phyloP scores from a whole-genome alignment of 2,329 filamentous ascomycete genomes.

The Aureobasidium sp. region DNA sequence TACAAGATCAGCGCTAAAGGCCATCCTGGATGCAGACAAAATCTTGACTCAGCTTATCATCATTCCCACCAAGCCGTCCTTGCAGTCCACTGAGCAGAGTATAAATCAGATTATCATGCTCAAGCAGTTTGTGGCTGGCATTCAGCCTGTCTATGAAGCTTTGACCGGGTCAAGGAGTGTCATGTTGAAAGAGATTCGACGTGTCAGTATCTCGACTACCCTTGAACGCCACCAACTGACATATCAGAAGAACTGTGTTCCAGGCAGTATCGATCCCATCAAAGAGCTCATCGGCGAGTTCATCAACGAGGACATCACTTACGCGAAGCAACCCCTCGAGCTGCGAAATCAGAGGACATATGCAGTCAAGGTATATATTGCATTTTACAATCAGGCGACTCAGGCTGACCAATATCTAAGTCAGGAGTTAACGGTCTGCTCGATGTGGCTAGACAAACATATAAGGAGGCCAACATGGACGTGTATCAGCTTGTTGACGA shows the following conservation, averaged over 20 bases:
- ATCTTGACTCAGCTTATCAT: conserved; percentile 76
- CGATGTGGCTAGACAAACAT: conserved; percentile 80
- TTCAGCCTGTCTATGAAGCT: conserved; percentile 60
- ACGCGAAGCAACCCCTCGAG: conserved; percentile 71
- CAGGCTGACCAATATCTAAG: conserved; percentile 29
- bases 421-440: conserved; percentile 76
- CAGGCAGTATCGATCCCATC: conserved; percentile 53
- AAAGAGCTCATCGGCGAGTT: conserved; percentile 56
- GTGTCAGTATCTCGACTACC: conserved; percentile 23
- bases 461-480: conserved; percentile 79
- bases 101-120: conserved; percentile 82
- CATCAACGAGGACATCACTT: conserved; percentile 75
- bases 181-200: conserved; percentile 59
- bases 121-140: conserved; percentile 67
- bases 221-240: background rate
- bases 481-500: conserved; percentile 61
- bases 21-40: conserved; percentile 71
- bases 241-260: conserved; percentile 52
- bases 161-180: conserved; percentile 55
- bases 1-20: conserved; percentile 66
- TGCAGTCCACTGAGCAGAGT: conserved; percentile 66
- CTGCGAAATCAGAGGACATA: conserved; percentile 84
- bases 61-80: conserved; percentile 56
- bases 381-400: too few species aligned
- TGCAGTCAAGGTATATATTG: conserved; percentile 59